phyloP scores from a whole-genome alignment of 148 eudicot genomes.

The Talinum fruticosum region DNA sequence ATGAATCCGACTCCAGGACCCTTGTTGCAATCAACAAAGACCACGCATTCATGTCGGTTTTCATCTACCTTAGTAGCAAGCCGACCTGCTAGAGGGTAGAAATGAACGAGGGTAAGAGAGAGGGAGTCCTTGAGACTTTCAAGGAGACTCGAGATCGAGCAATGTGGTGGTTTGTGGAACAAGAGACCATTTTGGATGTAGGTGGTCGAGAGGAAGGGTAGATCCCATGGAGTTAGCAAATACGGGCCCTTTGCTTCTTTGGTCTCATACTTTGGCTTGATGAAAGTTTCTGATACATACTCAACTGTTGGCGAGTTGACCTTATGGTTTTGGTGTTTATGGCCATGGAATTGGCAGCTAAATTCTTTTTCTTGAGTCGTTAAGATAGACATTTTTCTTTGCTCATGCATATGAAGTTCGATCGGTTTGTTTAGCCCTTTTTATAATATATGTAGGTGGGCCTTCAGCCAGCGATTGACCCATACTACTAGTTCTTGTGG shows the following conservation, averaged over 20 bases:
- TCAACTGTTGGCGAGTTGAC: not conserved
- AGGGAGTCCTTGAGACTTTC: conserved; percentile 9
- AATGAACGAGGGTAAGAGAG: not conserved
- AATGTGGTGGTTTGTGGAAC: not conserved
- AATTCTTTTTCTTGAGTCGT: not conserved
- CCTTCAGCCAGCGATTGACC: too few relatives aligned
- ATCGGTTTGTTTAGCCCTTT: too few relatives aligned
- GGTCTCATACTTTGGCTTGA: conserved; percentile 7
- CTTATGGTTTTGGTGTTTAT: not conserved
- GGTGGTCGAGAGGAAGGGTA: not conserved
- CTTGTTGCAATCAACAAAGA: conserved; percentile 13
- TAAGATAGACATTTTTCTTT: not conserved
- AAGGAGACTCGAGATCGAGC: not conserved
- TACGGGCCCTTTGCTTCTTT: conserved; percentile 5
- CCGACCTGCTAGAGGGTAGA: conserved; percentile 1
- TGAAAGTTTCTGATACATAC: not conserved
- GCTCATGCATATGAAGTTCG: not conserved
- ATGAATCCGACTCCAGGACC: conserved; percentile 10
- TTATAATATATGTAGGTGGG: not conserved
- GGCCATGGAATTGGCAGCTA: not conserved
- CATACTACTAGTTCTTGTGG: too few relatives aligned
- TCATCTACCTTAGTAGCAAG: not conserved
- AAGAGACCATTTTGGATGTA: conserved; percentile 8
- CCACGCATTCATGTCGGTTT: not conserved
- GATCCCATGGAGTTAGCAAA: conserved; percentile 8